A percentile compares a stretch with the other conserved stretches of the same genome.
These are phyloP conservation scores for Auriculariales sp. DNA, from an alignment of 768 basidiomycete species.

Conservation along the genomic window DNA sequence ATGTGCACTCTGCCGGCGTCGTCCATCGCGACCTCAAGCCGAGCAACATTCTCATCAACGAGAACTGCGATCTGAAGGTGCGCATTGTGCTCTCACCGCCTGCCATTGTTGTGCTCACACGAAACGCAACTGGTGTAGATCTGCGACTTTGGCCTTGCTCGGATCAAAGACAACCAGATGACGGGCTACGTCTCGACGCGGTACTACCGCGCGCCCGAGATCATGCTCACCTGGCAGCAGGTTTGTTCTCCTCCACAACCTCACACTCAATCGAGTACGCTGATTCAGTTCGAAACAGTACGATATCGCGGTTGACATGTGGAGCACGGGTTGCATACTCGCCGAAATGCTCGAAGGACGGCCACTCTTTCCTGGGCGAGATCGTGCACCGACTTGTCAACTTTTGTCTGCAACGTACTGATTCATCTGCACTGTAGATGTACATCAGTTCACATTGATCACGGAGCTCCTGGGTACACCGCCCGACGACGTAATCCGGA, in stretches of 20 bases:
- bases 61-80: constrained; percentile 80
- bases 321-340: constrained; percentile 60
- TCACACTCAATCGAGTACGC: too few species aligned
- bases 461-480: constrained; percentile 95
- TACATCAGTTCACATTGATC: constrained; percentile 99
- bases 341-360: constrained; percentile 72
- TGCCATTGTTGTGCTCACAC: not conserved
- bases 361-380: constrained; percentile 81
- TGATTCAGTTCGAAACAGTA: too few species aligned
- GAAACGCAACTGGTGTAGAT: constrained; percentile 38
- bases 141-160: constrained; percentile 77
- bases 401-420: not conserved
- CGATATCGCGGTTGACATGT: constrained; percentile 77
- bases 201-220: constrained; percentile 90
- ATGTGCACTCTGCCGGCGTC: constrained; percentile 77
- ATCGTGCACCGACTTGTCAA: constrained; percentile 52
- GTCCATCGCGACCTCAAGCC: constrained; percentile 72
- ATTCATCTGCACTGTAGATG: constrained; percentile 42
- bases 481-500: constrained; percentile 98
- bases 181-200: constrained; percentile 75
- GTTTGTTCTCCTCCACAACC: too few species aligned
- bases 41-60: constrained; percentile 76
- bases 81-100: not conserved
- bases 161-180: constrained; percentile 44
- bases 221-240: constrained; percentile 97